These are phyloP conservation scores for Coemansia sp. DNA, from an alignment of 192 early-diverging fungal genomes.

Conservation along the genomic window DNA sequence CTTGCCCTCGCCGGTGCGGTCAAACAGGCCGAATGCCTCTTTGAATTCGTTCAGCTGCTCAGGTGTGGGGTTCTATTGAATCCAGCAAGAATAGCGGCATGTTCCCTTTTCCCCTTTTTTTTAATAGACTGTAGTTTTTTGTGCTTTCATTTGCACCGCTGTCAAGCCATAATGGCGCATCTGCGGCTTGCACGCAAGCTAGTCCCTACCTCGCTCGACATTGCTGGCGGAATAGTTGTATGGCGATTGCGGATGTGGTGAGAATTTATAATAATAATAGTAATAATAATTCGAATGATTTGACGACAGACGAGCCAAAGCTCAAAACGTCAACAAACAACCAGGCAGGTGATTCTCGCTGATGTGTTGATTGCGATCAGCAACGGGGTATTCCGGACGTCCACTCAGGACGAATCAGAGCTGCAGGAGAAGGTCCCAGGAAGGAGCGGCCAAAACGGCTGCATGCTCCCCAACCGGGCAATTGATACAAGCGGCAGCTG, in stretches of 20 bases:
- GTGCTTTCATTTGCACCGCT: background rate
- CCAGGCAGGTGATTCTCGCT: too few species aligned
- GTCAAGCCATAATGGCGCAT: background rate
- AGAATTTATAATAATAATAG: background rate
- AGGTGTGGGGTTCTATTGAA: constrained; percentile 23
- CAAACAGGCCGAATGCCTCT: constrained; percentile 81
- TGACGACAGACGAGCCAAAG: too few species aligned
- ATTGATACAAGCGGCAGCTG: background rate
- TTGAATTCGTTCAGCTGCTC: constrained; percentile 67
- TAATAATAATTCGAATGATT: too few species aligned
- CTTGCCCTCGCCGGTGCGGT: constrained; percentile 73
- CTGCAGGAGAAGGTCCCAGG: background rate
- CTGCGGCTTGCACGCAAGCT: background rate
- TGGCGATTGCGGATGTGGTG: background rate
- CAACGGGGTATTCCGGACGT: background rate
- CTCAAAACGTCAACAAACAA: too few species aligned
- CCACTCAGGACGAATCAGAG: background rate
- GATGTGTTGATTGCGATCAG: background rate
- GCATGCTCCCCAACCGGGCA: background rate
- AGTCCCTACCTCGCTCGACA: constrained; percentile 18
- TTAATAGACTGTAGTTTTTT: background rate
- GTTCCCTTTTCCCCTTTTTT: background rate
- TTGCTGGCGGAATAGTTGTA: background rate
- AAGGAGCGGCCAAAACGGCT: background rate
- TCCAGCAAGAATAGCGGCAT: background rate